These are phyloP conservation scores for Pelargonium nanum DNA, from an alignment of 345 rosid genomes.

Conservation along the genomic window DNA sequence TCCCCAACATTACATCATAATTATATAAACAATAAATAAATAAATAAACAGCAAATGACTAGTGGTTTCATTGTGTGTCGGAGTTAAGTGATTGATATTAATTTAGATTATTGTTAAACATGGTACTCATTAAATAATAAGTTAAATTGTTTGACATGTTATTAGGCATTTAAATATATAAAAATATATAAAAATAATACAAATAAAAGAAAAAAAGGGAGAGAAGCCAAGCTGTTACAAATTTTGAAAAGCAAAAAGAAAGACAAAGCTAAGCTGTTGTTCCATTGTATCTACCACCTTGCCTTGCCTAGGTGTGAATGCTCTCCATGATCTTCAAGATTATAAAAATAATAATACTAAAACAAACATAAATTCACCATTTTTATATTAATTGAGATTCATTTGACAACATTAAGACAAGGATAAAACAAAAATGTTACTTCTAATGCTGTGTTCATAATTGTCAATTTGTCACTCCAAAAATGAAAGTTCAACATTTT, in stretches of 20 bases:
- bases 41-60: too few species aligned
- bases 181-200: neutral
- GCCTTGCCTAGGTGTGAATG: constrained; percentile 10
- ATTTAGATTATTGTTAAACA: neutral
- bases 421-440: neutral
- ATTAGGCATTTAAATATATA: neutral
- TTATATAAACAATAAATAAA: neutral
- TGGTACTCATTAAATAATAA: neutral
- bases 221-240: neutral
- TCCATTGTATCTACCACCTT: constrained; percentile 10
- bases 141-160: neutral
- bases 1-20: neutral
- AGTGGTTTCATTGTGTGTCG: neutral
- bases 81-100: neutral
- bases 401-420: neutral
- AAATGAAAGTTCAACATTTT: too few species aligned
- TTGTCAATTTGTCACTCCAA: too few species aligned
- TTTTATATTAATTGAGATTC: neutral
- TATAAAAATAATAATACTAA: neutral
- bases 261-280: constrained; percentile 21
- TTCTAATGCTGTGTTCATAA: neutral
- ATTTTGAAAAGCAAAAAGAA: neutral
- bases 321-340: constrained; percentile 21
- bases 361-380: too few species aligned
- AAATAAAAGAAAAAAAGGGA: neutral